phyloP scores from a whole-genome alignment of 257 asterid genomes.

The Penstemon eatonii region DNA sequence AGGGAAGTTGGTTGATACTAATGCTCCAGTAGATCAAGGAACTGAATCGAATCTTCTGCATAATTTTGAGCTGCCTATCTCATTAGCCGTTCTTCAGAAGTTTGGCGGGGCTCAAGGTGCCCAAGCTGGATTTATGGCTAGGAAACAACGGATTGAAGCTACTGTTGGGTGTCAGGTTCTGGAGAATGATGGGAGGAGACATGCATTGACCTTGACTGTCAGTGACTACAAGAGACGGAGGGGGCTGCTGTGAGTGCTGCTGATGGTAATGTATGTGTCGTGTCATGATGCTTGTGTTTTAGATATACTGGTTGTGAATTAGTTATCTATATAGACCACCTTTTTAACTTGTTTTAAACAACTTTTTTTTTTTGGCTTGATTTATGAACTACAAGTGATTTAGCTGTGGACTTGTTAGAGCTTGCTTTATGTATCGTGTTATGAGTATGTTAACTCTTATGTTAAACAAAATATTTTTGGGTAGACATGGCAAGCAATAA shows the following conservation, averaged over 20 bases:
- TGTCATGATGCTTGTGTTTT: background rate
- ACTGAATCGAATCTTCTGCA: slow-evolving; percentile 64
- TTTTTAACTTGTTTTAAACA: background rate
- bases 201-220: slow-evolving; percentile 75
- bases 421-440: slow-evolving; percentile 2
- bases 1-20: slow-evolving; percentile 88
- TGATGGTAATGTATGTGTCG: background rate
- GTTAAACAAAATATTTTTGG: background rate
- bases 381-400: slow-evolving; percentile 7
- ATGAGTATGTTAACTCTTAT: background rate
- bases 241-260: slow-evolving; percentile 66
- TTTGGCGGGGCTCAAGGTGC: slow-evolving; percentile 85
- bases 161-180: slow-evolving; percentile 73
- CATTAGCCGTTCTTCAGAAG: slow-evolving; percentile 69
- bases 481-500: too few species aligned
- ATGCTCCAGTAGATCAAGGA: slow-evolving; percentile 85
- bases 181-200: slow-evolving; percentile 89
- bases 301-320: slow-evolving; percentile 9
- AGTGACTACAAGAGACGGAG: slow-evolving; percentile 93
- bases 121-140: slow-evolving; percentile 85
- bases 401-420: slow-evolving; percentile 5
- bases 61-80: slow-evolving; percentile 71
- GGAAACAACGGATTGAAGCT: slow-evolving; percentile 89
- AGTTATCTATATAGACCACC: background rate
- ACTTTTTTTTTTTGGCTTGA: background rate